These are phyloP conservation scores for Gymnopilus dilepis DNA, from an alignment of 768 basidiomycete genomes.

Conservation along the genomic window DNA sequence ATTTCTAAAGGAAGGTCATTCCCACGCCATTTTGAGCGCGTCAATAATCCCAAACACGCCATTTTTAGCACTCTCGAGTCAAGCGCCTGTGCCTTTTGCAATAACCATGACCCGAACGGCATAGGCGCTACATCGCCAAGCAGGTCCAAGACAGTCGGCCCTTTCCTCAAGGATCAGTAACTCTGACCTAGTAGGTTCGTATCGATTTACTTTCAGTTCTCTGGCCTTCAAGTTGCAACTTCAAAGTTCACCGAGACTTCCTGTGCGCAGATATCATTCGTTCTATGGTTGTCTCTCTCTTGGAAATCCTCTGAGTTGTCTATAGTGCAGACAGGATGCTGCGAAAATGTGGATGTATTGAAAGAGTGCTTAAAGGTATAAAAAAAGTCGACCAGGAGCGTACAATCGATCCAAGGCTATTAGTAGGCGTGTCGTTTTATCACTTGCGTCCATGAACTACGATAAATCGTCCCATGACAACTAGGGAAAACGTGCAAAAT, in stretches of 20 bases:
- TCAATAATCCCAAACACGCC: conserved; percentile 8
- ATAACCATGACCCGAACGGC: too few species aligned
- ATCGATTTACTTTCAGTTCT: too few species aligned
- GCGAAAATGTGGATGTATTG: conserved; percentile 14
- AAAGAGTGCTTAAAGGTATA: conserved; percentile 11
- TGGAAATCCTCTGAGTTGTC: not conserved
- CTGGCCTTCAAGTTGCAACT: too few species aligned
- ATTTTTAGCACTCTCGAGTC: not conserved
- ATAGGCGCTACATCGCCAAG: too few species aligned
- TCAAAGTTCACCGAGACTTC: too few species aligned
- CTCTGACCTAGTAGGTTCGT: too few species aligned
- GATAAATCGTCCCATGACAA: conserved; percentile 23
- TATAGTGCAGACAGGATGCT: not conserved
- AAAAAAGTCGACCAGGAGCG: conserved; percentile 26
- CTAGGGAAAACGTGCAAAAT: conserved; percentile 15
- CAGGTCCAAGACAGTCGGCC: too few species aligned
- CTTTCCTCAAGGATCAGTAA: too few species aligned
- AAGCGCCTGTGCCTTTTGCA: too few species aligned
- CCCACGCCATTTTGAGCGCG: conserved; percentile 6
- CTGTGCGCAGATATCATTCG: too few species aligned
- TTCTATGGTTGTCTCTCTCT: not conserved
- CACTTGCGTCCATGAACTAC: conserved; percentile 27
- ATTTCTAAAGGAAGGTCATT: not conserved
- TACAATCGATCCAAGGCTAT: conserved; percentile 26
- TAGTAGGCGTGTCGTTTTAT: conserved; percentile 24